phyloP scores from a whole-genome alignment of 371 early-diverging fungal genomes.

The Funneliformis caledonium region DNA sequence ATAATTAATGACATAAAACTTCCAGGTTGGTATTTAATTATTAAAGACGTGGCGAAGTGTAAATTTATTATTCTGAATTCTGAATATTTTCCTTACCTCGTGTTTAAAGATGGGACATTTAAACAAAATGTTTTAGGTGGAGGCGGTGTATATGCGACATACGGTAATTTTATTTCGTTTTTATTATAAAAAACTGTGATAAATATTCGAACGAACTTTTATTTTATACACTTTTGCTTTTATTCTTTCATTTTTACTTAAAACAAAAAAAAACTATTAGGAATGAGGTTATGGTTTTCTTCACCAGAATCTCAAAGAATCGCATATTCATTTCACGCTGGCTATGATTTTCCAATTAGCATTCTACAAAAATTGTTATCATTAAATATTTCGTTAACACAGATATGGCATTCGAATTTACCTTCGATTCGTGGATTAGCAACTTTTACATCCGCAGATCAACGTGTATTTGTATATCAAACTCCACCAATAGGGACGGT shows the following conservation, averaged over 20 bases:
- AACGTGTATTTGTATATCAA: conserved; percentile 21
- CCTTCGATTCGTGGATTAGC: conserved; percentile 24
- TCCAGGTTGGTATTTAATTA: conserved; percentile 1
- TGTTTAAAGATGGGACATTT: conserved; percentile 26
- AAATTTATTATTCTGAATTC: neutral
- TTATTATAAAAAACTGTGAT: neutral
- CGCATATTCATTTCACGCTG: conserved; percentile 29
- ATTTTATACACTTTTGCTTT: neutral
- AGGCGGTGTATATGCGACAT: conserved; percentile 30
- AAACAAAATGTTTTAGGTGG: conserved; percentile 18
- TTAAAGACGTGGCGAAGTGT: neutral
- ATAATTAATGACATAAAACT: conserved; percentile 37
- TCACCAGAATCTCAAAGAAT: conserved; percentile 31
- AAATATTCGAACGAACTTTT: neutral
- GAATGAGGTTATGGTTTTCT: conserved; percentile 38
- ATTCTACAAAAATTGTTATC: conserved; percentile 10
- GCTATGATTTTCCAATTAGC: conserved; percentile 28
- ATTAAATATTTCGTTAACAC: conserved; percentile 31
- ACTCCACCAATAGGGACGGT: conserved; percentile 29
- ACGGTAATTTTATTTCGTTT: conserved; percentile 8
- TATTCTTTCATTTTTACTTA: neutral
- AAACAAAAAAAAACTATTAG: neutral
- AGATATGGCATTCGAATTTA: conserved; percentile 19
- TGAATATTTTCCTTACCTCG: neutral
- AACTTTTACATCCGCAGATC: conserved; percentile 17